Evolutionary conservation across 345 rosid species (phyloP).

Genomic region (Dipteronia sinensis): DNA sequence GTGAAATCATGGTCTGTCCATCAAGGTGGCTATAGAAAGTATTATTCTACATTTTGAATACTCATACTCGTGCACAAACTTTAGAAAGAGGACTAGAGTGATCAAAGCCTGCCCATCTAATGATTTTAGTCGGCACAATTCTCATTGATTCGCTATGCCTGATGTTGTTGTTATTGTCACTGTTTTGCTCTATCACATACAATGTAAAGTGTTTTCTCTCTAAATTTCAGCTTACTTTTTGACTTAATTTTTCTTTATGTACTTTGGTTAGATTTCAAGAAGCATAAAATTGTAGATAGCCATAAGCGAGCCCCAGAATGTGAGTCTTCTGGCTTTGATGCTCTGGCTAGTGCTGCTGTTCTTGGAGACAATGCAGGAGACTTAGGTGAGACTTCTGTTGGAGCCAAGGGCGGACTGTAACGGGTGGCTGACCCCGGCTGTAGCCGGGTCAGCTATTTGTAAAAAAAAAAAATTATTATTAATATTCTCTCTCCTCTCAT

Average conservation of each 20-base stretch:
- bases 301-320: conserved; percentile 34
- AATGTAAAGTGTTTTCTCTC: too few species aligned
- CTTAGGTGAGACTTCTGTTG: conserved; percentile 49
- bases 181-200: not conserved
- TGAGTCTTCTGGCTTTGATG: conserved; percentile 77
- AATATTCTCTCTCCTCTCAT: too few species aligned
- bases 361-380: conserved; percentile 62
- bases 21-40: not conserved
- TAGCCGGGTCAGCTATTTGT: too few species aligned
- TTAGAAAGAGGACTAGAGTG: not conserved
- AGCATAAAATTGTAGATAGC: conserved; percentile 47
- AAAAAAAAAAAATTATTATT: too few species aligned
- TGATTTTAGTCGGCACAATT: not conserved
- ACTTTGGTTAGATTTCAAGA: conserved; percentile 57
- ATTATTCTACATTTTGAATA: not conserved
- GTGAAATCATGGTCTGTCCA: not conserved
- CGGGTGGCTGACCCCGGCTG: too few species aligned
- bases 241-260: not conserved
- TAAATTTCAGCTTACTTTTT: not conserved
- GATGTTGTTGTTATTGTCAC: not conserved
- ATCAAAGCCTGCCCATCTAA: not conserved
- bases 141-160: not conserved
- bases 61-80: not conserved
- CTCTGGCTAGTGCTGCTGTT: conserved; percentile 80
- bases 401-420: too few species aligned